Base-by-base conservation (phyloP, 192 early-diverging fungal genomes). In the Podila clonocystis region DNA sequence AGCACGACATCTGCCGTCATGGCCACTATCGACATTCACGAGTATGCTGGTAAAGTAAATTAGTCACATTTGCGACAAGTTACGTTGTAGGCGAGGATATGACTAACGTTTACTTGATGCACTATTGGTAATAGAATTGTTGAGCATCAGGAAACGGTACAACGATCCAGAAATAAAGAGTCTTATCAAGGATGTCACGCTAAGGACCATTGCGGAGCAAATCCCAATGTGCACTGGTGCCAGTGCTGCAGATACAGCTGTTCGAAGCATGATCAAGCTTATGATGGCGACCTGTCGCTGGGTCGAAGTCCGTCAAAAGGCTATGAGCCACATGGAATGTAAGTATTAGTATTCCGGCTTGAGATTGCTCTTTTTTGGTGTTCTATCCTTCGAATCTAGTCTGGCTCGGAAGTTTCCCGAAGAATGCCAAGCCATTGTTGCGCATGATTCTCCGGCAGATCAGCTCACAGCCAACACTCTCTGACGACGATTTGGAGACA, bases 271-370 rank as follows among this genome's bases (percentile, higher is more conserved):
- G 15, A 80, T 73, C 60, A 80, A 80, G 48, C 65, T 80, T 20
- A 80, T 80, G 77, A 73, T 73, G 66, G 71, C 67, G 13, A 80
- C 77, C 9, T 72, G 70, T 69, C 77, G 70, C 19, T 80, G 77
- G 77, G 57, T 59, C 36, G 77, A 80, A 63, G 70, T 80, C 19
- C 77, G 77, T 12, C 50, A 67, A 15, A 72, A 69, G 34, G 77
- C 77, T 19, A 80, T 80, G 77, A 49, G 61, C 1, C 68, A 70
- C 29, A 73, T 80, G 70, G 77, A 80, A 19, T 73, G 77, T 80
- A 80, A 65, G 76, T 68, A 0, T 30, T 50, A 0, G 7, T 20
- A 6, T 22, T 41, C 7, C 2, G 11, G 5, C 30, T 34, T 22
- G 33, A 34, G 7, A 5, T 22, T 12, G 24, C 3, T 9, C 15